Percentiles rank a stretch among this genome's conserved stretches.
Conservation (phyloP, 805 yeast genomes). For the Lachancea quebecensis region DNA sequence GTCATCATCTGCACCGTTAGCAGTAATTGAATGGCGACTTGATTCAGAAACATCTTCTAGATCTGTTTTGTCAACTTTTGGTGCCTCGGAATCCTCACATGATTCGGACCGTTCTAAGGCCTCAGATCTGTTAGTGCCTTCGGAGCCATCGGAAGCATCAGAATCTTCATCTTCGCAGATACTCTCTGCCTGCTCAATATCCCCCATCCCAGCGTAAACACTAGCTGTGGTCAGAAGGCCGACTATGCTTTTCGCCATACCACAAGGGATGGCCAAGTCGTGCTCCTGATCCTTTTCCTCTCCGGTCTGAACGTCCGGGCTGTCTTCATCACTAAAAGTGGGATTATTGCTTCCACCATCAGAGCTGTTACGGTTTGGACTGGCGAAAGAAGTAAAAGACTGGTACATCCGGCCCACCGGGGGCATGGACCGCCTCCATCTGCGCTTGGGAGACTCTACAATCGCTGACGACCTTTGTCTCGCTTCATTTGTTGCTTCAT, state of each 20-base stretch:
- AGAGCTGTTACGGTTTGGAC: background rate
- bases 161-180: slow-evolving; percentile 8
- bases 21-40: no score
- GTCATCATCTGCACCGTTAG: background rate
- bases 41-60: background rate
- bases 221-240: slow-evolving; percentile 52
- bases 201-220: slow-evolving; percentile 37
- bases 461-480: background rate
- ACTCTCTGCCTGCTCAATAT: slow-evolving; percentile 18
- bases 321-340: slow-evolving; percentile 5
- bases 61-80: slow-evolving; percentile 4
- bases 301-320: background rate
- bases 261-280: slow-evolving; percentile 34
- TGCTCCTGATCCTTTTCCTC: slow-evolving; percentile 16
- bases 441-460: background rate
- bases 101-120: no score
- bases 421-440: slow-evolving; percentile 5
- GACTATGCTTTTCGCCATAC: slow-evolving; percentile 47
- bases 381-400: slow-evolving; percentile 5
- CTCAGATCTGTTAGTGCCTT: no score
- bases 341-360: background rate
- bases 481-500: background rate
- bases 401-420: slow-evolving; percentile 11
- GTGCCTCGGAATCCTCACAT: no score
- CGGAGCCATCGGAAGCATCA: no score